Evolutionary conservation across 805 yeast species (phyloP).

Genomic region (Hanseniaspora meyeri): DNA sequence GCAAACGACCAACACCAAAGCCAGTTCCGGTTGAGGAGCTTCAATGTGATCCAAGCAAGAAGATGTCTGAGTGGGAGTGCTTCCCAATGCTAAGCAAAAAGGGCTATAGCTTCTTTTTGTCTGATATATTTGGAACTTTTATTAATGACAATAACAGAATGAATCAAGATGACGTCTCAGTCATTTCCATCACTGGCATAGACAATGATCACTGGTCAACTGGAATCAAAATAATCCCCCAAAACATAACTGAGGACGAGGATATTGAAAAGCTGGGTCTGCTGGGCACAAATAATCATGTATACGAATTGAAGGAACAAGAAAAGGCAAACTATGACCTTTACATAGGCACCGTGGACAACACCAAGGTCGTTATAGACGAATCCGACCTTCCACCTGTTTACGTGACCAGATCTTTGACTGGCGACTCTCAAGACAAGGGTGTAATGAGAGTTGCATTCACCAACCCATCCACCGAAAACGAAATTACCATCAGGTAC

Average conservation of each 20-base stretch:
- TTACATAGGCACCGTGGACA: constrained; percentile 26
- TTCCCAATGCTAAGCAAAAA: constrained; percentile 55
- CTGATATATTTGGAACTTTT: constrained; percentile 56
- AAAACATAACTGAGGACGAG: not conserved
- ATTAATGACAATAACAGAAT: constrained; percentile 40
- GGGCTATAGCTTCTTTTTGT: constrained; percentile 39
- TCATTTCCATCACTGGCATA: constrained; percentile 35
- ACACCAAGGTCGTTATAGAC: constrained; percentile 22
- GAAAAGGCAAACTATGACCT: constrained; percentile 18
- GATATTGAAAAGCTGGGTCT: constrained; percentile 8
- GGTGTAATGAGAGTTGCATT: constrained; percentile 80
- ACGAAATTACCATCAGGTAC: constrained; percentile 42
- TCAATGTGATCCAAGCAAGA: constrained; percentile 58
- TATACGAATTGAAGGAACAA: constrained; percentile 27
- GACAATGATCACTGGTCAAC: constrained; percentile 39
- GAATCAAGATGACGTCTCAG: constrained; percentile 40
- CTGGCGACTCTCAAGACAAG: constrained; percentile 81
- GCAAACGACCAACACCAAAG: constrained; percentile 59
- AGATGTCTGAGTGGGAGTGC: constrained; percentile 53
- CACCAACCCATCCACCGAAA: constrained; percentile 44
- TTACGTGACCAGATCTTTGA: constrained; percentile 66
- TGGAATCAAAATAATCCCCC: constrained; percentile 23
- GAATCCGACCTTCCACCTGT: constrained; percentile 44
- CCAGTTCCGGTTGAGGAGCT: constrained; percentile 62
- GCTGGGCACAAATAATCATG: constrained; percentile 28